Evolutionary conservation across 2,329 filamentous ascomycete genomes (phyloP), one percentile per base, ranked within the genome.

Genomic region (Juglanconis oblonga): DNA sequence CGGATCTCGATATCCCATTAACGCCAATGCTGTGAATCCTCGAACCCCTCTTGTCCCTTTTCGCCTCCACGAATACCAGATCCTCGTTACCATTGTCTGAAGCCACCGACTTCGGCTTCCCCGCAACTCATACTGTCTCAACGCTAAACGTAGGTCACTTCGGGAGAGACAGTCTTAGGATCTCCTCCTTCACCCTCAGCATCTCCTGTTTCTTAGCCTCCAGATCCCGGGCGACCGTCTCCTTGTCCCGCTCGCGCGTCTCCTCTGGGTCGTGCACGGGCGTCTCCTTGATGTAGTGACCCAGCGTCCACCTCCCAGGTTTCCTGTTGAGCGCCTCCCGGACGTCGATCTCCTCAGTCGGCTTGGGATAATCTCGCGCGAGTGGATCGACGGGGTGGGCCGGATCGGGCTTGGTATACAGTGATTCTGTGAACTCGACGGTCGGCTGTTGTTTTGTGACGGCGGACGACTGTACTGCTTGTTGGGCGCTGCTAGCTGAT

Each of bases 161-260:
- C 10, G 54, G 33, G 7, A 38, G 54, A 11, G 49, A 49, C 42
- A 57, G 57, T n/a, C 40, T 47, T 3, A 53, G 50, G 32, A 69
- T 60, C 45, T 68, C 62, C 32, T 66, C 68, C 57, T 74, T 72
- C 36, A 73, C 73, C 51, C 73, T 73, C 14, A 79, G 73, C 14
- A 84, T 71, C 38, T 80, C 74, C 61, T 68, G 71, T 74, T 84
- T 85, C 33, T 74, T 74, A 40, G 75, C 73, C 55, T 80, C 79
- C 44, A 83, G 73, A 50, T 77, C 75, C 61, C 69, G 70, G 14
- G 70, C 70, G 44, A 74, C 71, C 60, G 71, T 69, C 50, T 75
- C 74, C 50, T 72, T 69, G 60, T 72, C 67, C 42, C 70, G 64
- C 17, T 72, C 59, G 11, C 66, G 67, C 31, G 65, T 17, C 48